phyloP scores from a whole-genome alignment of 352 stramenopile species.

The Phytophthora cactorum region DNA sequence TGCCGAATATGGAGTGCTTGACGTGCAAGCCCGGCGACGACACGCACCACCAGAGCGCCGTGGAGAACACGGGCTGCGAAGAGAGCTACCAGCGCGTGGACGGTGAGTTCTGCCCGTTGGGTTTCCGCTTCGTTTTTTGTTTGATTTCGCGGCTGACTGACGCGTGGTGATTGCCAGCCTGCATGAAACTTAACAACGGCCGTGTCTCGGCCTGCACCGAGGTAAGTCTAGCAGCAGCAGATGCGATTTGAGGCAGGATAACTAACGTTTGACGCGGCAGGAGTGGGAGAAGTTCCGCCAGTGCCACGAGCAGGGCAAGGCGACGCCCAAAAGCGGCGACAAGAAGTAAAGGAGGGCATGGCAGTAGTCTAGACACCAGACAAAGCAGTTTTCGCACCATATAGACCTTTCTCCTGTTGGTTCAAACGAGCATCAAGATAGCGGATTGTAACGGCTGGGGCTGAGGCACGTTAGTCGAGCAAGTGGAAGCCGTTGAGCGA shows the following conservation, averaged over 20 bases:
- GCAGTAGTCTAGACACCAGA: background rate
- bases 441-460: slow-evolving; percentile 4
- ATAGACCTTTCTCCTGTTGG: background rate
- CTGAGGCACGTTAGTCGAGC: background rate
- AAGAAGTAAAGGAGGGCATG: slow-evolving; percentile 16
- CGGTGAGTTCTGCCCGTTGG: slow-evolving; percentile 33
- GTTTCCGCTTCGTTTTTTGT: slow-evolving; percentile 6
- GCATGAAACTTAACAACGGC: slow-evolving; percentile 82
- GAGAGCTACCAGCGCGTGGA: slow-evolving; percentile 70
- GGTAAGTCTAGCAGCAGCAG: slow-evolving; percentile 25
- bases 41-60: slow-evolving; percentile 70
- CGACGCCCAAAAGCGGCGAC: slow-evolving; percentile 22
- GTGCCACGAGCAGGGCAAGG: slow-evolving; percentile 70
- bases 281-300: slow-evolving; percentile 80
- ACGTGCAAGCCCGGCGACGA: slow-evolving; percentile 76
- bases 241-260: background rate
- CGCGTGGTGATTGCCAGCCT: slow-evolving; percentile 47
- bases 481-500: background rate
- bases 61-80: slow-evolving; percentile 76
- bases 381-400: background rate
- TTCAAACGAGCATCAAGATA: slow-evolving; percentile 3
- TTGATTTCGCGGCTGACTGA: slow-evolving; percentile 13
- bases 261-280: slow-evolving; percentile 26
- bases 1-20: slow-evolving; percentile 72
- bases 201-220: slow-evolving; percentile 77